Base-by-base conservation (phyloP, 371 early-diverging fungal species). In the Mucor plumbeus region DNA sequence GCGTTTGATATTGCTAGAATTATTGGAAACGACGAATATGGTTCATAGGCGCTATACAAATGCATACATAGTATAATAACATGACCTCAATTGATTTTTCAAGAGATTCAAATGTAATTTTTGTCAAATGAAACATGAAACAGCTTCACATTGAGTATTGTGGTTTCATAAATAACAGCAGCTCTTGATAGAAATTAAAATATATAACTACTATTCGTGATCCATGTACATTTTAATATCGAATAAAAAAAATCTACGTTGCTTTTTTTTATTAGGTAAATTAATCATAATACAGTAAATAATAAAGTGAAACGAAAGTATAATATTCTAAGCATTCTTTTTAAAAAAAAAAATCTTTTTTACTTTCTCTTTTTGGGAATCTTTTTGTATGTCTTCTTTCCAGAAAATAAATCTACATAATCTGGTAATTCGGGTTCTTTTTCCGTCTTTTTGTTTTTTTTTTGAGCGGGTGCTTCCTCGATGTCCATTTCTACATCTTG, bases 331-430 rank as follows among this genome's bases (percentile, higher is more conserved):
- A 38, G 38, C 38, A 38, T 38, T 38, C 3, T 26, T 26, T 26
- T 26, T 26, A 1, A 26, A n/a, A n/a, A n/a, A n/a, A n/a, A n/a
- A n/a, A n/a, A 19, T 21, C 39, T 39, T 14, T 0, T 64, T 19
- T 77, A 75, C 43, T 73, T 75, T 66, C 77, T 74, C 59, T 79
- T 79, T 6, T 33, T 56, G 21, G 76, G 77, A 60, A 77, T 62
- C 56, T 74, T 74, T 64, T 77, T 80, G 50, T 72, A 83, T 13
- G 77, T 83, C 64, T 79, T 80, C 39, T 77, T 80, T 33, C 83
- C 83, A 36, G 80, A 72, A 41, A 83, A 74, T 36, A 83, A 59
- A 68, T 83, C 83, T 6, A 83, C 80, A 54, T 83, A 83, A 59
- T 83, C 83, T 10, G 80, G 77, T 54, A 73, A 69, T 31, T 76